These are phyloP conservation scores for Hordeum vulgare DNA, from an alignment of 176 grass and related monocot genomes.

Conservation along the genomic window DNA sequence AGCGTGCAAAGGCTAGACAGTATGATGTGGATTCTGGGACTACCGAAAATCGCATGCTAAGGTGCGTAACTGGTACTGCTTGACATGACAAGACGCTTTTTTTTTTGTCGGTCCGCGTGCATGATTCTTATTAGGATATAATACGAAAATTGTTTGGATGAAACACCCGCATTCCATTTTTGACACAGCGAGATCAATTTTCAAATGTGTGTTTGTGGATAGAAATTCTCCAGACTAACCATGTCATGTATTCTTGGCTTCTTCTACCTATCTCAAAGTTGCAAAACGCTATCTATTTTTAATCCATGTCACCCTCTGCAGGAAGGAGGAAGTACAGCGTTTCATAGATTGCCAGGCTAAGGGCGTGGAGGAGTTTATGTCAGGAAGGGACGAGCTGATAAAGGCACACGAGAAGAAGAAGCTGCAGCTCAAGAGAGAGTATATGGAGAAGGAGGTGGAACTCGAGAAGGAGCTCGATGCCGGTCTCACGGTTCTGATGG, in stretches of 20 bases:
- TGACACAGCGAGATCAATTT: background rate
- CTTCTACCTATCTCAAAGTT: background rate
- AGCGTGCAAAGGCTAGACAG: constrained; percentile 49
- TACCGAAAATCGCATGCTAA: constrained; percentile 40
- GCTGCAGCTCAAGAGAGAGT: constrained; percentile 42
- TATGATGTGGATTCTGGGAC: constrained; percentile 51
- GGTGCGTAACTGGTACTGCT: constrained; percentile 22
- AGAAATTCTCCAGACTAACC: background rate
- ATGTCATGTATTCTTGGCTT: background rate
- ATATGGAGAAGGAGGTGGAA: constrained; percentile 55
- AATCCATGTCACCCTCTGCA: constrained; percentile 3
- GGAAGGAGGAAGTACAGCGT: constrained; percentile 49
- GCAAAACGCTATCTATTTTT: background rate
- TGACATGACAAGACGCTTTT: background rate
- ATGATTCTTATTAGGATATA: background rate
- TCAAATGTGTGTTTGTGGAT: background rate
- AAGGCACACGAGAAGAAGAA: constrained; percentile 41
- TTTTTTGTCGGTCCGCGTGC: background rate
- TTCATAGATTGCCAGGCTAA: constrained; percentile 66
- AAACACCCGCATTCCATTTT: no score
- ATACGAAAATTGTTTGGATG: background rate
- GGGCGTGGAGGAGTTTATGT: constrained; percentile 51
- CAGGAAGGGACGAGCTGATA: constrained; percentile 47
- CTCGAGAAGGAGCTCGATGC: constrained; percentile 50
- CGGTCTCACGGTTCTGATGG: constrained; percentile 48